These are phyloP conservation scores for Trypanosoma congolense DNA, from an alignment of 208 protist genomes.

Conservation along the genomic window DNA sequence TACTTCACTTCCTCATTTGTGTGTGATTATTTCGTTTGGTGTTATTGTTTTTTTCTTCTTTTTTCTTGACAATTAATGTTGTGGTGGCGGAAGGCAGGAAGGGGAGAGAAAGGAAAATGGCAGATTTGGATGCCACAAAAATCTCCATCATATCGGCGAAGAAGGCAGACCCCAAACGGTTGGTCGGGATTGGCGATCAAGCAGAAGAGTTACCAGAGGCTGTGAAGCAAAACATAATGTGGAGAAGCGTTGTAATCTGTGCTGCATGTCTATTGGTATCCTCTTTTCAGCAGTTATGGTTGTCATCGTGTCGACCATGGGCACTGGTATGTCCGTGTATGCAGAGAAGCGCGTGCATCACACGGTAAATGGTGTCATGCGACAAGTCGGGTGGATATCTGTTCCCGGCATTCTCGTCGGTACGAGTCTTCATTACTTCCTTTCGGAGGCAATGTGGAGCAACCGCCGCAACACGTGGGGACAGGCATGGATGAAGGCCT, in stretches of 20 bases:
- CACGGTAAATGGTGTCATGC: slow-evolving; percentile 68
- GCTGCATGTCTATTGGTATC: slow-evolving; percentile 68
- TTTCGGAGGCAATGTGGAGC: slow-evolving; percentile 86
- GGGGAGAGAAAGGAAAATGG: slow-evolving; percentile 13
- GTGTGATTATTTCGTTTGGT: too few species aligned
- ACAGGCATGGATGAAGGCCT: slow-evolving; percentile 83
- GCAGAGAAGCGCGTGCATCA: slow-evolving; percentile 72
- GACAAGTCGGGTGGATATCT: slow-evolving; percentile 66
- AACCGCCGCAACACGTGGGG: slow-evolving; percentile 71
- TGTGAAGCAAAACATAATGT: slow-evolving; percentile 16
- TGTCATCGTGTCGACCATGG: slow-evolving; percentile 36
- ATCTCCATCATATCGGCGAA: slow-evolving; percentile 74
- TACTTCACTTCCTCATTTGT: too few species aligned
- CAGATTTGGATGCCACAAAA: slow-evolving; percentile 52
- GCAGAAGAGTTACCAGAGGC: slow-evolving; percentile 22
- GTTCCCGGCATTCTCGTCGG: slow-evolving; percentile 64
- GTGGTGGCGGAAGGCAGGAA: slow-evolving; percentile 1
- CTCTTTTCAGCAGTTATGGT: slow-evolving; percentile 49
- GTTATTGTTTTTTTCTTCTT: slow-evolving; percentile 11
- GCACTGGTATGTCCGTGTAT: slow-evolving; percentile 48
- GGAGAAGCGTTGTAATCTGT: slow-evolving; percentile 64
- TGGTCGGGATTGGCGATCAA: slow-evolving; percentile 45
- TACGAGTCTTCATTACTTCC: slow-evolving; percentile 73
- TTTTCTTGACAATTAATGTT: neutral
- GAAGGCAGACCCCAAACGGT: slow-evolving; percentile 61